These are phyloP conservation scores for Nemania abortiva DNA, from an alignment of 2,329 filamentous ascomycete species.

Conservation along the genomic window DNA sequence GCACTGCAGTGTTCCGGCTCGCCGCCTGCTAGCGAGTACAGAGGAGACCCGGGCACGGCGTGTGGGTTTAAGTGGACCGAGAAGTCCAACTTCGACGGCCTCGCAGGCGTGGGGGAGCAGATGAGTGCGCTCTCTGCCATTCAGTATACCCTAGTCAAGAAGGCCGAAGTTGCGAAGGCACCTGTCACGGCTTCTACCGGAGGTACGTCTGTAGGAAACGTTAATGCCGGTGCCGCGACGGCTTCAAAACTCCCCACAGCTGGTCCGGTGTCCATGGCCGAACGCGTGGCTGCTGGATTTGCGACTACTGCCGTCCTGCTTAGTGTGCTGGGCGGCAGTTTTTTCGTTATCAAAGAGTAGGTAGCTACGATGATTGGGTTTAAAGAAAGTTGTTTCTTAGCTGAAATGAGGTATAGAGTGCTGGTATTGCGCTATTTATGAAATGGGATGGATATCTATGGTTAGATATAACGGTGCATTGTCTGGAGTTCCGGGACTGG, in stretches of 20 bases:
- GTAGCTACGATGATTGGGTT: constrained; percentile 6
- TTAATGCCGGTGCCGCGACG: constrained; percentile 57
- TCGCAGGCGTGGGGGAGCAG: constrained; percentile 74
- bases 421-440: constrained; percentile 8
- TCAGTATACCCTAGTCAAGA: constrained; percentile 68
- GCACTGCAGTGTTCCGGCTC: constrained; percentile 64
- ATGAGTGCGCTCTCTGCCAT: constrained; percentile 75
- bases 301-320: constrained; percentile 64
- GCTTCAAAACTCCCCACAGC: constrained; percentile 45
- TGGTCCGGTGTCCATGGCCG: constrained; percentile 60
- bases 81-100: constrained; percentile 66
- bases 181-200: constrained; percentile 68
- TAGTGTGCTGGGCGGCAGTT: constrained; percentile 62
- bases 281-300: constrained; percentile 68
- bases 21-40: constrained; percentile 56
- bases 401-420: constrained; percentile 7
- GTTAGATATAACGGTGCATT: constrained; percentile 6
- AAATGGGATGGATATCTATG: background rate
- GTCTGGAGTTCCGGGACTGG: constrained; percentile 32
- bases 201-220: constrained; percentile 68
- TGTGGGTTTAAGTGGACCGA: constrained; percentile 77
- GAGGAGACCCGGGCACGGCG: constrained; percentile 67
- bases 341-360: constrained; percentile 60
- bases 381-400: constrained; percentile 1
- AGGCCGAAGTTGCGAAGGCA: constrained; percentile 40